These are phyloP conservation scores for Erythrophleum fordii DNA, from an alignment of 306 rosid species.

Conservation along the genomic window DNA sequence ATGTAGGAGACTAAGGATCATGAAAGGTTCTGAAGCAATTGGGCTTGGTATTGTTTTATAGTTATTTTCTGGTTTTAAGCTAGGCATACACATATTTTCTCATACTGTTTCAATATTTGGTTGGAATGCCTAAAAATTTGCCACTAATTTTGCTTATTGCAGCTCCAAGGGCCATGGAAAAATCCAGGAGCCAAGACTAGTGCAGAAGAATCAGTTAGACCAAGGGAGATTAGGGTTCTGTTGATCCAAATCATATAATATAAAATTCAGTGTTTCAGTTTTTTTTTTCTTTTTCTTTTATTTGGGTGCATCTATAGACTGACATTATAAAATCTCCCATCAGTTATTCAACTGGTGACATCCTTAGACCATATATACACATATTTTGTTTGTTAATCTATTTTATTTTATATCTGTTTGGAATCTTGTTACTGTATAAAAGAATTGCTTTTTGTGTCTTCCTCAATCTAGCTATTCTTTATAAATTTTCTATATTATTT, in stretches of 20 bases:
- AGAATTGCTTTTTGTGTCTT: background rate
- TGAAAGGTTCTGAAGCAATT: conserved; percentile 92
- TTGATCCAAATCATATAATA: conserved; percentile 5
- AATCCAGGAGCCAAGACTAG: conserved; percentile 71
- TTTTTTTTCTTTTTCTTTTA: no score
- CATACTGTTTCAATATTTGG: background rate
- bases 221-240: conserved; percentile 23
- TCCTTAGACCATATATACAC: background rate
- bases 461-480: background rate
- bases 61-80: no score
- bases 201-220: conserved; percentile 31
- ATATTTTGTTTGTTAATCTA: background rate
- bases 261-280: background rate
- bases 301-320: conserved; percentile 15
- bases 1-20: conserved; percentile 49
- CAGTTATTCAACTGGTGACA: background rate
- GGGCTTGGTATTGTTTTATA: conserved; percentile 66
- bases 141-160: conserved; percentile 42
- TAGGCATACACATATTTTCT: background rate
- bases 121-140: conserved; percentile 15
- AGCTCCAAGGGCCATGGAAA: conserved; percentile 91
- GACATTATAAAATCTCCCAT: background rate
- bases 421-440: background rate
- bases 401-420: background rate
- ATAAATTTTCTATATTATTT: background rate